These are phyloP conservation scores for Wickerhamiella domercqiae DNA, from an alignment of 805 yeast species.

Conservation along the genomic window DNA sequence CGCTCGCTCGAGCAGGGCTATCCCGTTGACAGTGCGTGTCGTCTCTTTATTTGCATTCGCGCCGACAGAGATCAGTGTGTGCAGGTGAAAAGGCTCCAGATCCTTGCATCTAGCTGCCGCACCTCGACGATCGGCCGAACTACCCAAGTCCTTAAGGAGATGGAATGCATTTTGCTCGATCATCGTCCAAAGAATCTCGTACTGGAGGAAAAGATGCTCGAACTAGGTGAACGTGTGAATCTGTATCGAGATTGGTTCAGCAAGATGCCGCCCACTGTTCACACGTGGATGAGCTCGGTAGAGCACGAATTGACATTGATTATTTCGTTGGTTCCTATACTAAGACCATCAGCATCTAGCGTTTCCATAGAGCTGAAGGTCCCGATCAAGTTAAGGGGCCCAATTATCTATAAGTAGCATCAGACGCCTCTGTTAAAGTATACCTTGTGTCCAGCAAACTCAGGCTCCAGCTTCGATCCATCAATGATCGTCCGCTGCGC, in stretches of 20 bases:
- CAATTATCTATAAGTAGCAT: conserved; percentile 5
- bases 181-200: neutral
- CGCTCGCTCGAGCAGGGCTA: neutral
- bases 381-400: neutral
- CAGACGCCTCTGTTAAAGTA: conserved; percentile 91
- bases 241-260: neutral
- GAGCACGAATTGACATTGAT: neutral
- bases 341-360: neutral
- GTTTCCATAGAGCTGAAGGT: neutral
- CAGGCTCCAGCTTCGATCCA: conserved; percentile 45
- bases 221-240: neutral
- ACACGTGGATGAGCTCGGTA: neutral
- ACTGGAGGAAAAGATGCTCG: neutral
- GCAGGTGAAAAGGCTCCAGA: neutral
- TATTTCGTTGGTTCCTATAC: neutral
- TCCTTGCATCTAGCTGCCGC: neutral
- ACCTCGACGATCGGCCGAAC: neutral
- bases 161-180: neutral
- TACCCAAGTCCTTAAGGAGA: neutral
- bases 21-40: neutral
- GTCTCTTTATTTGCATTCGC: neutral
- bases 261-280: neutral
- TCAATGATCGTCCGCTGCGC: conserved; percentile 68
- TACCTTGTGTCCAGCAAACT: conserved; percentile 46
- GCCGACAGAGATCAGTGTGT: neutral